Conservation (phyloP, 2,329 filamentous ascomycete genomes). For the Aspergillus tanneri region DNA sequence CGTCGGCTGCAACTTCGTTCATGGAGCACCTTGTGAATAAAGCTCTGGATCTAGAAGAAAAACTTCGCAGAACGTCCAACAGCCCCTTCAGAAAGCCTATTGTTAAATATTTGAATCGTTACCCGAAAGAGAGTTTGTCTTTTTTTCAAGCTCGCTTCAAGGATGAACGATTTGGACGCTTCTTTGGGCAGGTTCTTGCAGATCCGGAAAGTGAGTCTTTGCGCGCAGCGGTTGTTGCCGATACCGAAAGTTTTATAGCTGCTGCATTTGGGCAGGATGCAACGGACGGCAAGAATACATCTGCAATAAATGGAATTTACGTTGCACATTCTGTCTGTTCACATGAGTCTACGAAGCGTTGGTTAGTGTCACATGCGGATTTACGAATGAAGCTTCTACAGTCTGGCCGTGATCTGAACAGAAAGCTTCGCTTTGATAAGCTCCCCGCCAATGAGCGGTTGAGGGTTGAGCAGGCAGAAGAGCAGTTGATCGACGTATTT, state of each 20-base stretch:
- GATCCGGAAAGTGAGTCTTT: conserved; percentile 73
- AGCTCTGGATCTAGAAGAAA: conserved; percentile 83
- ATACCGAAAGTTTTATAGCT: conserved; percentile 70
- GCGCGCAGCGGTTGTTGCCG: conserved; percentile 70
- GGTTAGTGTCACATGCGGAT: conserved; percentile 59
- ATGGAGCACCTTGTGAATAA: conserved; percentile 86
- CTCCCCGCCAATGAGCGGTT: conserved; percentile 73
- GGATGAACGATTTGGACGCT: conserved; percentile 82
- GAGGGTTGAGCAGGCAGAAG: conserved; percentile 81
- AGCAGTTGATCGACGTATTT: conserved; percentile 82
- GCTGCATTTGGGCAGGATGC: conserved; percentile 64
- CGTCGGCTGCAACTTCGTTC: conserved; percentile 83
- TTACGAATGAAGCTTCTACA: conserved; percentile 60
- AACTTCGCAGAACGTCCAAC: conserved; percentile 78
- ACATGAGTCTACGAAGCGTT: conserved; percentile 63
- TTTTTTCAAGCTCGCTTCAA: conserved; percentile 77
- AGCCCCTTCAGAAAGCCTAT: conserved; percentile 90
- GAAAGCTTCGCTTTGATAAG: conserved; percentile 66
- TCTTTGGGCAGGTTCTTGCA: conserved; percentile 82
- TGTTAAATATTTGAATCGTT: conserved; percentile 90
- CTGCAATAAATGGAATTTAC: conserved; percentile 84
- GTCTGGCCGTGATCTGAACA: conserved; percentile 76
- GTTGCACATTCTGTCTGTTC: conserved; percentile 75
- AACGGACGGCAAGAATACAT: conserved; percentile 67
- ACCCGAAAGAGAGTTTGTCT: conserved; percentile 81